Evolutionary conservation across 2,329 filamentous ascomycete species (phyloP).

Genomic region (Rachicladosporium sp.): DNA sequence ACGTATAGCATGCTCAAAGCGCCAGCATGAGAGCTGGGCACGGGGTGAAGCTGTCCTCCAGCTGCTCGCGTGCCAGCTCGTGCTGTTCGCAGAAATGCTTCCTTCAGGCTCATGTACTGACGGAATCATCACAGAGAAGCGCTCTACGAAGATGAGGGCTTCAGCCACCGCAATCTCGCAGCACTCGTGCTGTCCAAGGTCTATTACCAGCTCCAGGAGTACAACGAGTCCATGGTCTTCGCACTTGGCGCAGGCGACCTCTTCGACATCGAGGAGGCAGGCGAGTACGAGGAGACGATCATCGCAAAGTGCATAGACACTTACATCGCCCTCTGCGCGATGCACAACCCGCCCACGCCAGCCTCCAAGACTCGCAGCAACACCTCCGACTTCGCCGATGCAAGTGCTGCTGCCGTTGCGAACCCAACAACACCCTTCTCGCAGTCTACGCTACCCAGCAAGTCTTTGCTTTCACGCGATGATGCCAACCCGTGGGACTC

Average conservation of each 20-base stretch:
- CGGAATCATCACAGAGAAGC: slow-evolving; percentile 56
- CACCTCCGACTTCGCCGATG: slow-evolving; percentile 59
- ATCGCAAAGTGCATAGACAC: slow-evolving; percentile 96
- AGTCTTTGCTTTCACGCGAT: slow-evolving; percentile 81
- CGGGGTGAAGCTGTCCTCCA: too few relatives aligned
- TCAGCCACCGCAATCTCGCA: slow-evolving; percentile 85
- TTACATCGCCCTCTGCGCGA: slow-evolving; percentile 71
- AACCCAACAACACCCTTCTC: slow-evolving; percentile 93
- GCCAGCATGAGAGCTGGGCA: too few relatives aligned
- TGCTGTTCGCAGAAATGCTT: too few relatives aligned
- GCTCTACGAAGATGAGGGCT: slow-evolving; percentile 90
- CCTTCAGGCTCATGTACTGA: slow-evolving; percentile 2
- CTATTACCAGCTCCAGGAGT: slow-evolving; percentile 97
- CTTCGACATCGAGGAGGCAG: slow-evolving; percentile 80
- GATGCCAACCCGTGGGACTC: slow-evolving; percentile 52
- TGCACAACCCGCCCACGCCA: slow-evolving; percentile 41
- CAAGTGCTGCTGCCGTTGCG: slow-evolving; percentile 45
- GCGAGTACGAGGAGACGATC: slow-evolving; percentile 98
- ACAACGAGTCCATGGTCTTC: slow-evolving; percentile 98
- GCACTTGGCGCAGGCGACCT: slow-evolving; percentile 88
- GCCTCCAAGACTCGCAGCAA: slow-evolving; percentile 36
- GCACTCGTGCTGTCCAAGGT: slow-evolving; percentile 93
- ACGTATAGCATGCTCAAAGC: slow-evolving; percentile 25
- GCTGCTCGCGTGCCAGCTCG: too few relatives aligned
- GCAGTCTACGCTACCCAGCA: slow-evolving; percentile 82